Evolutionary conservation across 257 asterid genomes (phyloP).

Genomic region (Forsythia viridissima): DNA sequence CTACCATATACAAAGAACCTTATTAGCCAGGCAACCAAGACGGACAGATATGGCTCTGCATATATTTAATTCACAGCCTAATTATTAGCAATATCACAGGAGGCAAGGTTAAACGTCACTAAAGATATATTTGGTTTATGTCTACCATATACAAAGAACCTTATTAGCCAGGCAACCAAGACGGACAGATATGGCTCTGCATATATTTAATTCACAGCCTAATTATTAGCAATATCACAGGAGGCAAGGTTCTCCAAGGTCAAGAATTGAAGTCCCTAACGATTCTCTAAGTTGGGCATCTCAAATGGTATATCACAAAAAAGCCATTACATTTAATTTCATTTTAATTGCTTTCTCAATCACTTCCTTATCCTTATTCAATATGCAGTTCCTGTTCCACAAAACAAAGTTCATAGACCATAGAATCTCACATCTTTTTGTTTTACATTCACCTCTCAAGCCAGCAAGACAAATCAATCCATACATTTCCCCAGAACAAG

Average conservation of each 20-base stretch:
- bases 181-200: not conserved
- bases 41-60: not conserved
- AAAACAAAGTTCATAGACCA: slow-evolving; percentile 13
- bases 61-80: slow-evolving; percentile 11
- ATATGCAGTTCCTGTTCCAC: not conserved
- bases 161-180: slow-evolving; percentile 6
- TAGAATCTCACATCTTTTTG: not conserved
- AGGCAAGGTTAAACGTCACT: slow-evolving; percentile 7
- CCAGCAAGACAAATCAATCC: slow-evolving; percentile 6
- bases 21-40: slow-evolving; percentile 4
- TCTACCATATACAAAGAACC: slow-evolving; percentile 2
- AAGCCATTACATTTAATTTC: not conserved
- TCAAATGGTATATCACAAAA: not conserved
- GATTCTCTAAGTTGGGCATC: slow-evolving; percentile 3
- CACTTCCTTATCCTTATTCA: slow-evolving; percentile 11
- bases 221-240: slow-evolving; percentile 5
- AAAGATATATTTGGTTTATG: slow-evolving; percentile 7
- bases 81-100: slow-evolving; percentile 2
- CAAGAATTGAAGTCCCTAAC: slow-evolving; percentile 11
- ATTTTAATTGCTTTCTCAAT: slow-evolving; percentile 3
- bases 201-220: slow-evolving; percentile 10
- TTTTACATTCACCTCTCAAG: slow-evolving; percentile 10
- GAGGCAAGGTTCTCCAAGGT: slow-evolving; percentile 12
- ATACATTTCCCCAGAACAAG: slow-evolving; percentile 1
- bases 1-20: slow-evolving; percentile 3